These are phyloP conservation scores for Podila verticillata DNA, from an alignment of 192 early-diverging fungal genomes.

Conservation along the genomic window DNA sequence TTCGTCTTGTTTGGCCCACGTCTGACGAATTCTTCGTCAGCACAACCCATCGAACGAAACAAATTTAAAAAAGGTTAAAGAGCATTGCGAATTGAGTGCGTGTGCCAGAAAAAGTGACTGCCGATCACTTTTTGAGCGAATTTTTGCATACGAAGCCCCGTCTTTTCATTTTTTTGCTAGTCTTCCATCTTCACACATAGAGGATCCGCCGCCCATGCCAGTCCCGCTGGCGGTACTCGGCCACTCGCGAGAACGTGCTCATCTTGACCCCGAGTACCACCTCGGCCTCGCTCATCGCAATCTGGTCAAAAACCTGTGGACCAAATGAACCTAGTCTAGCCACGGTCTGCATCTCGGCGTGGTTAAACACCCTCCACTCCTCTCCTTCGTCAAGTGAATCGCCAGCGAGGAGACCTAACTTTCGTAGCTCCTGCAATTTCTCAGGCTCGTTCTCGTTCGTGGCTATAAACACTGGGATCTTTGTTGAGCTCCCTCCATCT, in stretches of 20 bases:
- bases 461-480: constrained; percentile 7
- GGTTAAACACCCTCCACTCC: constrained; percentile 5
- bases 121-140: too few relatives aligned
- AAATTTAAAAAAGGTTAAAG: not conserved
- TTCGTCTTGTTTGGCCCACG: not conserved
- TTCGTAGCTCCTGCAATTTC: not conserved
- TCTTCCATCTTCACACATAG: not conserved
- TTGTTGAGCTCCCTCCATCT: not conserved
- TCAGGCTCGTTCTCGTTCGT: constrained; percentile 7
- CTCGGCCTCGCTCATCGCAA: constrained; percentile 7
- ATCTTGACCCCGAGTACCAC: constrained; percentile 7
- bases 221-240: constrained; percentile 8
- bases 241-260: constrained; percentile 18
- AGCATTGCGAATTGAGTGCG: not conserved
- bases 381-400: not conserved
- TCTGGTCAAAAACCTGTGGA: constrained; percentile 1
- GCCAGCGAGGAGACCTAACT: not conserved
- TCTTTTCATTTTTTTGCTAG: too few relatives aligned
- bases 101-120: not conserved
- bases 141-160: too few relatives aligned
- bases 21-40: constrained; percentile 32
- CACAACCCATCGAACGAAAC: not conserved
- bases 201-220: constrained; percentile 3
- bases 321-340: constrained; percentile 6
- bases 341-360: constrained; percentile 3